Evolutionary conservation across 345 rosid genomes (phyloP).

Genomic region (Hevea brasiliensis): DNA sequence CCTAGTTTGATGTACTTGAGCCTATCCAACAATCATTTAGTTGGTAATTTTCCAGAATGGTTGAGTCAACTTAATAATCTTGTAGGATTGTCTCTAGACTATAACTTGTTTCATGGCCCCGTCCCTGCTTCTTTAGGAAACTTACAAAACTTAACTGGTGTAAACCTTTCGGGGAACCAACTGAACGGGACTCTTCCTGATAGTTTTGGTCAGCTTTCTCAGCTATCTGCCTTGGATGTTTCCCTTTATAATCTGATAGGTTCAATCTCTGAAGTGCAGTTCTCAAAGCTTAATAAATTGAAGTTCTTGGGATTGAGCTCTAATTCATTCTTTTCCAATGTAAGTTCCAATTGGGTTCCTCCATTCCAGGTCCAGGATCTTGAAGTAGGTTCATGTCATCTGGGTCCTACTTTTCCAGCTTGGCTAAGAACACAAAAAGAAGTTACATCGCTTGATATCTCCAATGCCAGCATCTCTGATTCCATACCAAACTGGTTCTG

Average conservation of each 20-base stretch:
- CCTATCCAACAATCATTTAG: conserved; percentile 24
- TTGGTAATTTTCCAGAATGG: conserved; percentile 47
- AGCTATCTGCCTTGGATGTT: conserved; percentile 35
- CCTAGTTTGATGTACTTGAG: conserved; percentile 35
- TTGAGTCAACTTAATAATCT: conserved; percentile 42
- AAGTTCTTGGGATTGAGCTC: conserved; percentile 36
- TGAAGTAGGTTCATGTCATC: conserved; percentile 48
- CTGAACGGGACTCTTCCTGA: conserved; percentile 51
- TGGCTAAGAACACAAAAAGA: conserved; percentile 62
- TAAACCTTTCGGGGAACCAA: conserved; percentile 43
- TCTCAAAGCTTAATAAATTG: conserved; percentile 39
- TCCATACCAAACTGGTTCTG: conserved; percentile 52
- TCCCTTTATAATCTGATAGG: conserved; percentile 49
- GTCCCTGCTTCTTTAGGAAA: conserved; percentile 48
- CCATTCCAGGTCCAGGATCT: conserved; percentile 49
- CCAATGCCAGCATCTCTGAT: conserved; percentile 48
- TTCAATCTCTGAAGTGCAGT: conserved; percentile 40
- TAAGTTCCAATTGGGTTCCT: conserved; percentile 53
- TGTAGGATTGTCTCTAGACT: conserved; percentile 34
- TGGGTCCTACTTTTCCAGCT: conserved; percentile 56
- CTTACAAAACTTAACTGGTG: conserved; percentile 31
- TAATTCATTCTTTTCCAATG: conserved; percentile 38
- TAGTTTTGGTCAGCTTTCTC: conserved; percentile 42
- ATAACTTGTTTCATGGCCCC: conserved; percentile 49
- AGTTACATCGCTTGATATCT: conserved; percentile 36